A percentile compares a stretch with the other conserved stretches of the same genome.
These are phyloP conservation scores for Oryza glumipatula DNA, from an alignment of 176 grass and related monocot genomes.

Conservation along the genomic window DNA sequence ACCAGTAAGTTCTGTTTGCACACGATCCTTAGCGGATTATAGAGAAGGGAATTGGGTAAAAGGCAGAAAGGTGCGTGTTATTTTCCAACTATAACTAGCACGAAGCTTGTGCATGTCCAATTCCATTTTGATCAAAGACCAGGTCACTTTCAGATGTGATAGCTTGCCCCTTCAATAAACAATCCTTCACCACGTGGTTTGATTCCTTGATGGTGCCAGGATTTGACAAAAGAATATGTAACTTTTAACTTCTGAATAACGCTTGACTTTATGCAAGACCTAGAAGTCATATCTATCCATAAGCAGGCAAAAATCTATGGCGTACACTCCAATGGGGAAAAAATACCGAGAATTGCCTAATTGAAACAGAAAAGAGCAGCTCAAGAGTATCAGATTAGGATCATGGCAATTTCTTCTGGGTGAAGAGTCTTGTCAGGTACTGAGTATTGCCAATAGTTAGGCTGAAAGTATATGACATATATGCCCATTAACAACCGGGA, in stretches of 20 bases:
- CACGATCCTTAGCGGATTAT: constrained; percentile 17
- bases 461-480: constrained; percentile 21
- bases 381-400: constrained; percentile 30
- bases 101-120: constrained; percentile 21
- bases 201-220: constrained; percentile 18
- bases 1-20: constrained; percentile 76
- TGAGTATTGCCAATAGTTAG: constrained; percentile 32
- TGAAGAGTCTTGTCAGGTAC: constrained; percentile 19
- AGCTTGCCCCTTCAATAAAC: constrained; percentile 18
- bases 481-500: constrained; percentile 6
- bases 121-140: constrained; percentile 28
- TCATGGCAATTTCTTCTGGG: constrained; percentile 18
- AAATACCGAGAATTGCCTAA: background rate
- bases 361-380: constrained; percentile 32
- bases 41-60: constrained; percentile 31
- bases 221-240: constrained; percentile 22
- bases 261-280: constrained; percentile 5
- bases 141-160: constrained; percentile 42
- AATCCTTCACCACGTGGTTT: constrained; percentile 27
- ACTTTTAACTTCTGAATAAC: constrained; percentile 16
- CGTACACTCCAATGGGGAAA: background rate
- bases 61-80: constrained; percentile 31
- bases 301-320: constrained; percentile 24
- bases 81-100: constrained; percentile 39
- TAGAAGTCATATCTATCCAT: constrained; percentile 18